A percentile compares a stretch with the other conserved stretches of the same genome.
Conservation (phyloP, 2,329 filamentous ascomycete genomes). For the Hypoxylon rubiginosum region DNA sequence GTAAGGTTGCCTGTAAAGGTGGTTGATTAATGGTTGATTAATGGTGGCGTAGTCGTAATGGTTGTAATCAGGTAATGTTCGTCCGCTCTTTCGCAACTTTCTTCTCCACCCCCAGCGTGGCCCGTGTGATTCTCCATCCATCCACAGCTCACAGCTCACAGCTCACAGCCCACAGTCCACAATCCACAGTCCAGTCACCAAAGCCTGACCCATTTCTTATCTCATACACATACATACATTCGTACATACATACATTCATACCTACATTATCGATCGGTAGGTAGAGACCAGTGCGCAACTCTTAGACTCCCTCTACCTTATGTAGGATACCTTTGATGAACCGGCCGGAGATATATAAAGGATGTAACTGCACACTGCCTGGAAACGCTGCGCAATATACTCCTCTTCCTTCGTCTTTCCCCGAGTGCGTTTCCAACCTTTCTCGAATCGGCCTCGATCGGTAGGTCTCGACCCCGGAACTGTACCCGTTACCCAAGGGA, state of each 20-base stretch:
- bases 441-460: not conserved
- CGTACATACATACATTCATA: too few relatives aligned
- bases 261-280: slow-evolving; percentile 15
- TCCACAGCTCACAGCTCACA: slow-evolving; percentile 1
- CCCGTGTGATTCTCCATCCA: slow-evolving; percentile 9
- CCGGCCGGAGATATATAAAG: not conserved
- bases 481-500: not conserved
- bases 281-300: slow-evolving; percentile 11
- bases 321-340: not conserved
- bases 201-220: slow-evolving; percentile 29
- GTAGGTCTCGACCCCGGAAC: not conserved
- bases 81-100: slow-evolving; percentile 21
- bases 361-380: not conserved
- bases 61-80: slow-evolving; percentile 22
- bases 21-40: not conserved
- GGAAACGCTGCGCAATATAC: not conserved
- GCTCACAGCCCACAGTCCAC: slow-evolving; percentile 4
- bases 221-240: slow-evolving; percentile 6
- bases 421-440: not conserved
- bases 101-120: slow-evolving; percentile 21
- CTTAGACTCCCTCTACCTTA: not conserved
- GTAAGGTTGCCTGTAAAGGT: too few relatives aligned
- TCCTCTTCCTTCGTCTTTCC: slow-evolving; percentile 2
- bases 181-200: not conserved
- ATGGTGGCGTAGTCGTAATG: slow-evolving; percentile 19